Evolutionary conservation across 768 basidiomycete species (phyloP).

Genomic region (Hygrocybe coccinea): DNA sequence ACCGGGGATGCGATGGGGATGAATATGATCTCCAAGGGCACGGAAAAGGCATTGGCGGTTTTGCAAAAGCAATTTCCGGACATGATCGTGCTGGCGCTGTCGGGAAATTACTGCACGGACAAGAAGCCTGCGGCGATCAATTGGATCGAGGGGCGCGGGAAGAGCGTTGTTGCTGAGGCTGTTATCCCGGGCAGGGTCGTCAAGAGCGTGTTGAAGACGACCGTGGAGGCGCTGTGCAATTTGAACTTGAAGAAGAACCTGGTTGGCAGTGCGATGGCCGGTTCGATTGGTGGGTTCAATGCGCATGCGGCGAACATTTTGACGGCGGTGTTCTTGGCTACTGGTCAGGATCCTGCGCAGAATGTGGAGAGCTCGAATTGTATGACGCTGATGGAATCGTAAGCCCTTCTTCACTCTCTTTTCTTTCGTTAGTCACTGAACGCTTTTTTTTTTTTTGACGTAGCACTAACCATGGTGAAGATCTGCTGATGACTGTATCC

Average conservation of each 20-base stretch:
- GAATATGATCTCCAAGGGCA: conserved; percentile 99
- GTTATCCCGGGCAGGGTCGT: conserved; percentile 86
- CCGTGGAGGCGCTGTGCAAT: conserved; percentile 81
- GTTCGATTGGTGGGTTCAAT: conserved; percentile 96
- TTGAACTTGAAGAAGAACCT: conserved; percentile 97
- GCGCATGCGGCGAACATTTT: conserved; percentile 97
- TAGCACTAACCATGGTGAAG: conserved; percentile 83
- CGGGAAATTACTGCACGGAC: conserved; percentile 98
- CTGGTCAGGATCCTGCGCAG: conserved; percentile 98
- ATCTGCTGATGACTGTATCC: conserved; percentile 86
- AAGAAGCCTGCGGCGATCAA: conserved; percentile 99
- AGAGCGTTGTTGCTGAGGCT: conserved; percentile 96
- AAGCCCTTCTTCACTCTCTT: conserved; percentile 35
- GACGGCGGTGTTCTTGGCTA: conserved; percentile 92
- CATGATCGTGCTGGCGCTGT: conserved; percentile 86
- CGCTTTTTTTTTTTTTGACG: conserved; percentile 2
- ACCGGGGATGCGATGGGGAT: conserved; percentile 99
- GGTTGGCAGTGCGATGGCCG: conserved; percentile 97
- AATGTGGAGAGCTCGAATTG: conserved; percentile 98
- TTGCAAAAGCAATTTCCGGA: conserved; percentile 78
- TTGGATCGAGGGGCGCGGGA: conserved; percentile 99
- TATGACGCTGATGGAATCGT: conserved; percentile 99
- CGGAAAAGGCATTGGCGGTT: conserved; percentile 86
- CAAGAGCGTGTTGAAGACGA: conserved; percentile 90
- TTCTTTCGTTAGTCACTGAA: conserved; percentile 1